Evolutionary conservation across 2,329 filamentous ascomycete species (phyloP).

Genomic region (Parastagonospora nodorum): DNA sequence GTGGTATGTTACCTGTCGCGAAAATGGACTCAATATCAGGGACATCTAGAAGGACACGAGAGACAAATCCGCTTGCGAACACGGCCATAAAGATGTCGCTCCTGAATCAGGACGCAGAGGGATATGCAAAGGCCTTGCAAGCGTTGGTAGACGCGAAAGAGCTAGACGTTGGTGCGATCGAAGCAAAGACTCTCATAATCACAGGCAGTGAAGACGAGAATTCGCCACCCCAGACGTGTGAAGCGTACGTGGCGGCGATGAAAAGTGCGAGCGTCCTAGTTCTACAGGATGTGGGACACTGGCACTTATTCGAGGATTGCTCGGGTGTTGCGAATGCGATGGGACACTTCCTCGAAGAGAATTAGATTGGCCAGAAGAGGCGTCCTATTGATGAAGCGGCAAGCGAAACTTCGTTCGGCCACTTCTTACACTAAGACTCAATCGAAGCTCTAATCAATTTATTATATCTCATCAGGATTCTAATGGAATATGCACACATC

Average conservation of each 20-base stretch:
- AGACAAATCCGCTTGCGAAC: constrained; percentile 48
- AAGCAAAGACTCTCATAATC: constrained; percentile 44
- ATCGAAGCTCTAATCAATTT: too few relatives aligned
- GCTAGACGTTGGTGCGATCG: constrained; percentile 38
- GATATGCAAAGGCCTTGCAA: constrained; percentile 60
- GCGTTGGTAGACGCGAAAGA: constrained; percentile 52
- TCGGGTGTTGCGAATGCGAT: too few relatives aligned
- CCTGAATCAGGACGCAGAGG: constrained; percentile 56
- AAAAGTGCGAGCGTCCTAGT: constrained; percentile 36
- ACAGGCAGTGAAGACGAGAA: constrained; percentile 55
- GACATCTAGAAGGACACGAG: constrained; percentile 47
- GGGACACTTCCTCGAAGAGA: too few relatives aligned
- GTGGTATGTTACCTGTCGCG: constrained; percentile 53
- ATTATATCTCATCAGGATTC: too few relatives aligned
- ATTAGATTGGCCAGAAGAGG: too few relatives aligned
- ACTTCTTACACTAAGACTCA: too few relatives aligned
- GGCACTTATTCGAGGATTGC: constrained; percentile 57
- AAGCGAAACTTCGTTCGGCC: too few relatives aligned
- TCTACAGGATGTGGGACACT: constrained; percentile 54
- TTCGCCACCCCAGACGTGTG: constrained; percentile 43
- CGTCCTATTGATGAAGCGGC: too few relatives aligned
- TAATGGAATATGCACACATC: too few relatives aligned
- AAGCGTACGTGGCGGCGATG: constrained; percentile 39
- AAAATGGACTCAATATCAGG: constrained; percentile 45
- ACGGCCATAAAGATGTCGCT: constrained; percentile 53